Conservation (phyloP, 345 rosid species). For the Acer campestre region DNA sequence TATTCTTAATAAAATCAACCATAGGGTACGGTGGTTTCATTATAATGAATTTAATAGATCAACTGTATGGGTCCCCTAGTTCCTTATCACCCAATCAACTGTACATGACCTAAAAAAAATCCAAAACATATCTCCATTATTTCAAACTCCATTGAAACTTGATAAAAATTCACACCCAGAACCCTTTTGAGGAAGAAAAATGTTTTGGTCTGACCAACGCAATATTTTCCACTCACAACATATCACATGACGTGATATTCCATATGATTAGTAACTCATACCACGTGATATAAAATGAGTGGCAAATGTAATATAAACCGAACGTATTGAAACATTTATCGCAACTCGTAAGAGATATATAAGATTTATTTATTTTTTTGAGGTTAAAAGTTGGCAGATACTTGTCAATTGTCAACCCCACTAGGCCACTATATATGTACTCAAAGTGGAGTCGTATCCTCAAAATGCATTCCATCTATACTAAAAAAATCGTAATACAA, state of each 20-base stretch:
- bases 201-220: background rate
- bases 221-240: background rate
- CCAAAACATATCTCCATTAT: constrained; percentile 12
- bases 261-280: no score
- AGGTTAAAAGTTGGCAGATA: background rate
- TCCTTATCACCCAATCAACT: background rate
- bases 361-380: no score
- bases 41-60: background rate
- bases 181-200: background rate
- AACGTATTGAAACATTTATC: no score
- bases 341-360: no score
- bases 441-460: constrained; percentile 5
- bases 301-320: no score
- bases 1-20: background rate
- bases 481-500: background rate
- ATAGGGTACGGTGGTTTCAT: background rate
- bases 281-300: no score
- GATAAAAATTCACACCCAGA: constrained; percentile 9
- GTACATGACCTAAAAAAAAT: background rate
- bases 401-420: background rate
- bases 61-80: constrained; percentile 3
- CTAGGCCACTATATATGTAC: background rate
- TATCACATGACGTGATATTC: no score
- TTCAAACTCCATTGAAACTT: constrained; percentile 14
- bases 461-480: background rate